phyloP scores from a whole-genome alignment of 345 rosid species.

The Eucalyptus fibrosa region DNA sequence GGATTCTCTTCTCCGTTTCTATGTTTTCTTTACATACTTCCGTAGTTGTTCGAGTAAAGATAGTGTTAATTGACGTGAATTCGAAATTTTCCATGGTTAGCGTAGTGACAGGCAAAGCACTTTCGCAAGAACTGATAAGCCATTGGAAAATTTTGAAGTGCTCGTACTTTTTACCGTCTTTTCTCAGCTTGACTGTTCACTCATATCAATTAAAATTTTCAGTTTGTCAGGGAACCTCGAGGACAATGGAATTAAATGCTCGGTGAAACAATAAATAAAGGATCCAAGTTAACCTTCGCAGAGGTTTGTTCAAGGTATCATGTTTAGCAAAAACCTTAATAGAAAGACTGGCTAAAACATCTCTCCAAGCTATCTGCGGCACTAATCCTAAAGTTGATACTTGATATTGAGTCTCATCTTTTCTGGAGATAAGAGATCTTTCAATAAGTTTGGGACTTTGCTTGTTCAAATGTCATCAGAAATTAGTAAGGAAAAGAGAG shows the following conservation, averaged over 20 bases:
- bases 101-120: neutral
- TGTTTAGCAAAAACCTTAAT: neutral
- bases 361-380: neutral
- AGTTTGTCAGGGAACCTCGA: no score
- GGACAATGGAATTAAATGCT: neutral
- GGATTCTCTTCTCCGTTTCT: fast-evolving
- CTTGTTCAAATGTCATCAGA: neutral
- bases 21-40: no score
- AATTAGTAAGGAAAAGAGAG: neutral
- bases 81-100: neutral
- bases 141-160: neutral
- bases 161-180: no score
- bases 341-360: neutral
- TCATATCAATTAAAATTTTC: no score
- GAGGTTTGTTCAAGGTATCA: neutral
- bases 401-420: neutral
- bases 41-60: no score
- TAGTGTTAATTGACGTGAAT: no score
- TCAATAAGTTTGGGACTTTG: neutral
- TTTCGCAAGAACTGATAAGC: neutral
- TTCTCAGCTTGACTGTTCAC: no score
- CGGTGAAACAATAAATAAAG: neutral
- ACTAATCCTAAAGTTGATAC: neutral
- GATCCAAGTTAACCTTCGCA: neutral
- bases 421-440: neutral